These are phyloP conservation scores for Russula abietina DNA, from an alignment of 768 basidiomycete species.

Conservation along the genomic window DNA sequence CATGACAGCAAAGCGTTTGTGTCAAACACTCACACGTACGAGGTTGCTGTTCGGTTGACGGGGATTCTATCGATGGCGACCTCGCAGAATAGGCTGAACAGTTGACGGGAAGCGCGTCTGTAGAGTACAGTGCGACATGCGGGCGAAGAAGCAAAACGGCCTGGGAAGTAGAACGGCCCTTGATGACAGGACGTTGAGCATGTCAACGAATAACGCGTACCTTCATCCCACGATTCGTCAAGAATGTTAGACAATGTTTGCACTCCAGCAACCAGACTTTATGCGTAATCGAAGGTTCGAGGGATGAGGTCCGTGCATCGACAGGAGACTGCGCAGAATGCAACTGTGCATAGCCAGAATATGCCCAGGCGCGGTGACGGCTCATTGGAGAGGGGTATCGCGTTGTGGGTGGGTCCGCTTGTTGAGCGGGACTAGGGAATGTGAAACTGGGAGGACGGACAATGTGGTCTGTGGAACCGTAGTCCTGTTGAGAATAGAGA, in stretches of 20 bases:
- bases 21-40: constrained; percentile 85
- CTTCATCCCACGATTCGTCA: constrained; percentile 86
- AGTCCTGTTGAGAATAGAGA: not conserved
- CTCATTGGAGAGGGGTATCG: constrained; percentile 10
- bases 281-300: constrained; percentile 47
- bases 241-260: constrained; percentile 61
- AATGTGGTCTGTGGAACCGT: not conserved
- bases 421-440: constrained; percentile 1
- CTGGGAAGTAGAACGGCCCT: constrained; percentile 34
- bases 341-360: constrained; percentile 15
- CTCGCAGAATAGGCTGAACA: constrained; percentile 59
- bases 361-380: constrained; percentile 3
- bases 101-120: constrained; percentile 72
- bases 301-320: constrained; percentile 22
- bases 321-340: not conserved
- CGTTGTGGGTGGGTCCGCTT: not conserved
- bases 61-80: constrained; percentile 29
- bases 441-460: not conserved
- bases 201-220: constrained; percentile 32
- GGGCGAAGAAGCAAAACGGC: constrained; percentile 80
- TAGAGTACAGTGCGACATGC: constrained; percentile 75
- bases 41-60: constrained; percentile 25
- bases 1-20: constrained; percentile 73
- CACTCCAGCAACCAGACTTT: constrained; percentile 83
- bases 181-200: constrained; percentile 6